Evolutionary conservation across 2,329 filamentous ascomycete species (phyloP), one percentile per base, ranked within the genome.

Genomic region (Fusarium albosuccineum): DNA sequence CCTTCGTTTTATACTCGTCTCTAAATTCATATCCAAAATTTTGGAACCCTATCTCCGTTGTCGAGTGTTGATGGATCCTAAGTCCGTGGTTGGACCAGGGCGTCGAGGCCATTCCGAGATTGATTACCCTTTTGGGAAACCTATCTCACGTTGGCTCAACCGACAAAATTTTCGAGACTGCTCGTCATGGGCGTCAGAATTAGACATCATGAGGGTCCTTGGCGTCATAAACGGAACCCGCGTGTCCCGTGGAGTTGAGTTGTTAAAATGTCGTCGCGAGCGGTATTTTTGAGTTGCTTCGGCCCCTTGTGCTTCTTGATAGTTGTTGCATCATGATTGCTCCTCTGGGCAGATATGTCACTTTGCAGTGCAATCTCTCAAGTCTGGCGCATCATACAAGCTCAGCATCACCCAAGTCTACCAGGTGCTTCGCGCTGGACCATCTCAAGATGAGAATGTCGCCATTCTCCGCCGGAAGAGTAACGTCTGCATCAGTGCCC

Each of bases 361-460:
- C n/a, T 39, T 36, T 40, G 14, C 27, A 9, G 27, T 44, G 14
- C 14, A 14, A 27, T 29, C 22, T 46, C 13, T 22, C 33, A 9
- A 14, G 26, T 26, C 26, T 27, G 30, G 30, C 33, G 8, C 14
- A 30, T 86, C 81, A 89, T 26, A 89, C 85, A 62, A 89, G 78
- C 75, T 89, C 88, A 22, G 87, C 86, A 53, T 84, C 81, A 1
- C 85, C 86, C 8, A 79, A 77, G 17, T 87, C 82, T 9, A 90
- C 83, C 48, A 89, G 74, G 4, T 75, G 73, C 77, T 89, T 92
- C 1, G 93, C 87, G 75, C 94, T 93, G 13, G 92, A 92, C 86
- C 90, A 92, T 65, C 90, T 80, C 33, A 94, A 84, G 66, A 92
- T 89, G 75, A 91, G 82, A 29, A 92, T 83, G 78, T 93, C 85